Percentiles rank a stretch among this genome's conserved stretches.
phyloP scores from a whole-genome alignment of 202 grass and related monocot species.

The Setaria italica region DNA sequence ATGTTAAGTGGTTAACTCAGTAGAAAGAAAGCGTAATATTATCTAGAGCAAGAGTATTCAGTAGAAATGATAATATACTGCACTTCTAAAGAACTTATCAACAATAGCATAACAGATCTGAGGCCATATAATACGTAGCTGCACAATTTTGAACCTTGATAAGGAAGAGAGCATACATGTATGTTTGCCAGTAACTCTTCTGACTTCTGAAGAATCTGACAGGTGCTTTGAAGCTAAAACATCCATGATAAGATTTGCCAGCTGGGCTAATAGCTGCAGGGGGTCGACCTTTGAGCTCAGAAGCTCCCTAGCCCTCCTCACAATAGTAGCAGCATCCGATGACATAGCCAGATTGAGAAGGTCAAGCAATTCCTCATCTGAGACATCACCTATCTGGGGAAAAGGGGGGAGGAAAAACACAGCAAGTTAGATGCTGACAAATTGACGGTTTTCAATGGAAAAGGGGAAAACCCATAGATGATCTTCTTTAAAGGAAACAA shows the following conservation, averaged over 20 bases:
- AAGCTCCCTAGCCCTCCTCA: slow-evolving; percentile 82
- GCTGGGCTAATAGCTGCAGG: slow-evolving; percentile 73
- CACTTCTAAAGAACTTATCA: not conserved
- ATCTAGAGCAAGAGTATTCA: slow-evolving; percentile 14
- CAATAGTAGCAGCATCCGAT: slow-evolving; percentile 84
- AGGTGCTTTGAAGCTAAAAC: slow-evolving; percentile 68
- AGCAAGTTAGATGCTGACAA: slow-evolving; percentile 17
- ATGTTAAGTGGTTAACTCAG: not conserved
- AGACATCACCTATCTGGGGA: slow-evolving; percentile 81
- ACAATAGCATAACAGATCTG: slow-evolving; percentile 9
- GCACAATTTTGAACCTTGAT: not conserved
- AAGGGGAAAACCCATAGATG: not conserved
- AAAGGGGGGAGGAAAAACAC: not conserved
- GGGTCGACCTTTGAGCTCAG: slow-evolving; percentile 89
- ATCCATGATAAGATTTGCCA: slow-evolving; percentile 89
- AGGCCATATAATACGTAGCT: not conserved
- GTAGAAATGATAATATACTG: not conserved
- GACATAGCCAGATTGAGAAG: slow-evolving; percentile 76
- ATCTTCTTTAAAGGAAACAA: slow-evolving; percentile 29
- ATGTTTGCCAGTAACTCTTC: slow-evolving; percentile 42
- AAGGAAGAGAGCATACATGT: slow-evolving; percentile 42
- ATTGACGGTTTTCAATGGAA: slow-evolving; percentile 5
- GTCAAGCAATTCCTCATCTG: slow-evolving; percentile 88
- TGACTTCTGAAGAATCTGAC: slow-evolving; percentile 50
- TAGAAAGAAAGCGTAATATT: not conserved